Evolutionary conservation across 306 rosid genomes (phyloP).

Genomic region (Medicago ruthenica): DNA sequence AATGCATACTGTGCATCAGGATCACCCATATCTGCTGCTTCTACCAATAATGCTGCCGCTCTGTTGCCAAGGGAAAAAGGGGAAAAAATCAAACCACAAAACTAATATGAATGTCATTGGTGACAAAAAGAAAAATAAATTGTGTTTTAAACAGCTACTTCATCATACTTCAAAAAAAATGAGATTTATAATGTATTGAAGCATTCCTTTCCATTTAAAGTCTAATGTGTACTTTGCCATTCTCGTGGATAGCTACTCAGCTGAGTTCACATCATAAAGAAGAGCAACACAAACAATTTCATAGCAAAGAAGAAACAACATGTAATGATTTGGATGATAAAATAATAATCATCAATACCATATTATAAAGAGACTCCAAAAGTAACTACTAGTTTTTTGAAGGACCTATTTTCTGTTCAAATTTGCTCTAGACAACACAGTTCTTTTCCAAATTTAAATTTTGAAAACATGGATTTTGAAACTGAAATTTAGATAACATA

Average conservation of each 20-base stretch:
- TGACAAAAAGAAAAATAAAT: background rate
- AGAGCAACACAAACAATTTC: conserved; percentile 5
- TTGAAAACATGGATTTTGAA: too few species aligned
- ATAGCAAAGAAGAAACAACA: background rate
- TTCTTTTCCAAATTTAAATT: too few species aligned
- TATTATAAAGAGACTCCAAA: background rate
- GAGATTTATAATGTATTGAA: conserved; percentile 15
- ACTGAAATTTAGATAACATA: too few species aligned
- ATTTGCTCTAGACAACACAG: too few species aligned
- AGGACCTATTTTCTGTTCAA: too few species aligned
- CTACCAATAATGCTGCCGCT: conserved; percentile 87
- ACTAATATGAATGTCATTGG: conserved; percentile 2
- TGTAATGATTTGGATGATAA: too few species aligned
- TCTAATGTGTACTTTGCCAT: background rate
- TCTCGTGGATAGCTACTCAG: conserved; percentile 13
- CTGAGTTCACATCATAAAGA: conserved; percentile 14
- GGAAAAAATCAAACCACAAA: conserved; percentile 6
- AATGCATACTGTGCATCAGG: conserved; percentile 87
- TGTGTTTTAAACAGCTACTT: background rate
- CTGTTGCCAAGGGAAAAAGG: conserved; percentile 49
- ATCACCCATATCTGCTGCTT: conserved; percentile 96
- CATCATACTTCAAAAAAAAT: conserved; percentile 16
- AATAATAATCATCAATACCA: too few species aligned
- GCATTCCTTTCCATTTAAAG: background rate
- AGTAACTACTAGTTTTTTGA: too few species aligned